These are phyloP conservation scores for Solanum aculeatissimum DNA, from an alignment of 305 asterid genomes.

Conservation along the genomic window DNA sequence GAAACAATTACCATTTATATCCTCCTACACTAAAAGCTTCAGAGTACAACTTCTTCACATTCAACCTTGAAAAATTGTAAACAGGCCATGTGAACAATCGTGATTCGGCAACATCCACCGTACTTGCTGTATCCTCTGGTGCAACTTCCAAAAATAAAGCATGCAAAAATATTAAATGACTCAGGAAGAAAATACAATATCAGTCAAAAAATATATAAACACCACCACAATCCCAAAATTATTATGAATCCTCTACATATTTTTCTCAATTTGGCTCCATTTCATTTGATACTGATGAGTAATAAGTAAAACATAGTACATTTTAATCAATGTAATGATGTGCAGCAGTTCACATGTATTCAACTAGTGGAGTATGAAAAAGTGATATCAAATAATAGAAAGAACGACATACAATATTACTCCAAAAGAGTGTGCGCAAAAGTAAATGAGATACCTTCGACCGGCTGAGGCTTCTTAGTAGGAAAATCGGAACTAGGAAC, in stretches of 20 bases:
- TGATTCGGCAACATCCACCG: constrained; percentile 26
- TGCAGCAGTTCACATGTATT: not conserved
- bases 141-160: constrained; percentile 13
- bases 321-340: not conserved
- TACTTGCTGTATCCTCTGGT: constrained; percentile 13
- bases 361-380: not conserved
- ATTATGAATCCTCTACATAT: not conserved
- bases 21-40: constrained; percentile 27
- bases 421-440: not conserved
- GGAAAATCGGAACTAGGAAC: constrained; percentile 1
- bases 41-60: constrained; percentile 30
- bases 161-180: not conserved
- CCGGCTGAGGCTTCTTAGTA: not conserved
- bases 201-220: not conserved
- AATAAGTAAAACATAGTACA: not conserved
- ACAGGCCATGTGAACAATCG: constrained; percentile 31
- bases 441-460: constrained; percentile 3
- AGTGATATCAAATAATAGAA: not conserved
- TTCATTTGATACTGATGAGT: not conserved
- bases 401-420: not conserved
- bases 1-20: constrained; percentile 7
- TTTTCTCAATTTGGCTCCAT: not conserved
- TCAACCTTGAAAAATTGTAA: constrained; percentile 28
- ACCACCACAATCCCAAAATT: not conserved
- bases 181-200: not conserved